Evolutionary conservation across 345 rosid genomes (phyloP), one percentile per base, ranked within the genome.

Genomic region (Arabis hirsuta): DNA sequence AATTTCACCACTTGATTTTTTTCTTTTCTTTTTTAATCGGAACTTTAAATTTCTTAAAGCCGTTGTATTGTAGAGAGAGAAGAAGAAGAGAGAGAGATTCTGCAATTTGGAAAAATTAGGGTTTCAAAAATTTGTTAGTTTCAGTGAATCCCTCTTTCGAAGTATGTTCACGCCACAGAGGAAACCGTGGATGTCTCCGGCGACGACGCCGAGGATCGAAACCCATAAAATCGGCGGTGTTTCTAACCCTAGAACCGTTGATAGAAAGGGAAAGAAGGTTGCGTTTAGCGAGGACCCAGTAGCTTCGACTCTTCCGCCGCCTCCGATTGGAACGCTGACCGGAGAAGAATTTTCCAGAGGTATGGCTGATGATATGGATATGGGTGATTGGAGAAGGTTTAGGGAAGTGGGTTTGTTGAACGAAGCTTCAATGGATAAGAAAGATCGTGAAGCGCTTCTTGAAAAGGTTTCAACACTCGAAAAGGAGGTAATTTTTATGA

Each of bases 361-460:
- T 3, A 73, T 13, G 54, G 32, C 38, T 41, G 90, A 70, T 6
- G 62, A 70, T 1, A 75, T 70, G 54, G 85, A 79, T 43, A 66
- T 83, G 69, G 90, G 79, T 53, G 98, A 88, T 60, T 90, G 98
- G 98, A 79, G 83, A 82, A 76, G 90, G 45, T 90, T 94, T 78
- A 80, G 84, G 81, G 92, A 89, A 78, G 98, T 84, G 50, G 96
- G 98, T 20, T 58, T 94, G 60, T 77, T 94, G 80, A 85, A 88
- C 41, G 96, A 86, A 70, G 92, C 90, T 10, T 69, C 81, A 0
- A 72, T 94, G 96, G 92, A 84, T 68, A 81, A 81, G 73, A 91
- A 80, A 77, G 97, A 94, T 66, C 83, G 80, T 12, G 85, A 86
- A 72, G 97, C 97, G 22, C 88, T 90, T 68, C 65, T 80, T 12